phyloP scores from a whole-genome alignment of 192 early-diverging fungal genomes.

The Martensiomyces pterosporus region DNA sequence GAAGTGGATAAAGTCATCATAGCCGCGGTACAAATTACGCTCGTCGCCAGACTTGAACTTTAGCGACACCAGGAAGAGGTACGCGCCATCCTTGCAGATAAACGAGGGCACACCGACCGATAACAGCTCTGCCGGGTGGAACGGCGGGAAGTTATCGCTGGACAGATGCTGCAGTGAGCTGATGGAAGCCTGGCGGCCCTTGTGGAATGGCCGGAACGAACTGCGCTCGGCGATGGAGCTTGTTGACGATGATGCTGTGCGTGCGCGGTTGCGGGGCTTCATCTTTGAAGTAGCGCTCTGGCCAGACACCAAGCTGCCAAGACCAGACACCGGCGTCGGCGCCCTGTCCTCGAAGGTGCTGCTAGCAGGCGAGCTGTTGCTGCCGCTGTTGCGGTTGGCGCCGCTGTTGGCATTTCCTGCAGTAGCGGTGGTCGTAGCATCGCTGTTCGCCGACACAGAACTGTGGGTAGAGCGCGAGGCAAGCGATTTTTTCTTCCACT shows the following conservation, averaged over 20 bases:
- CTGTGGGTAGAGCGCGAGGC: constrained; percentile 29
- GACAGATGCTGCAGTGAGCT: constrained; percentile 41
- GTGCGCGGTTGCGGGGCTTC: constrained; percentile 29
- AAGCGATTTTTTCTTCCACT: constrained; percentile 50
- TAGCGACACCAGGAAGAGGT: constrained; percentile 65
- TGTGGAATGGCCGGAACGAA: constrained; percentile 39
- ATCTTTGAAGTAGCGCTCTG: constrained; percentile 4
- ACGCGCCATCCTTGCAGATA: constrained; percentile 65
- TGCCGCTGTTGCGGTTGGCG: neutral
- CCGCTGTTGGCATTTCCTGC: neutral
- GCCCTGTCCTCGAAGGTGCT: constrained; percentile 26
- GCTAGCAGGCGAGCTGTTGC: constrained; percentile 11
- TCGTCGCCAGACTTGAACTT: constrained; percentile 51
- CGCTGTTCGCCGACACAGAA: constrained; percentile 27
- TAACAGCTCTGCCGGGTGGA: constrained; percentile 39
- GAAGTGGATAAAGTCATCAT: constrained; percentile 78
- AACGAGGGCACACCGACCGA: constrained; percentile 61
- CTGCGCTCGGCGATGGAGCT: constrained; percentile 49
- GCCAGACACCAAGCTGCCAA: constrained; percentile 16
- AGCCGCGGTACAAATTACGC: constrained; percentile 64
- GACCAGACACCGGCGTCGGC: constrained; percentile 28
- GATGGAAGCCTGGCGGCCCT: constrained; percentile 44
- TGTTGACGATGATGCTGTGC: constrained; percentile 44
- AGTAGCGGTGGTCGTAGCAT: constrained; percentile 8
- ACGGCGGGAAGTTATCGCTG: constrained; percentile 38